A percentile compares a stretch with the other conserved stretches of the same genome.
These are phyloP conservation scores for Mycena albidolilacea DNA, from an alignment of 768 basidiomycete species.

Conservation along the genomic window DNA sequence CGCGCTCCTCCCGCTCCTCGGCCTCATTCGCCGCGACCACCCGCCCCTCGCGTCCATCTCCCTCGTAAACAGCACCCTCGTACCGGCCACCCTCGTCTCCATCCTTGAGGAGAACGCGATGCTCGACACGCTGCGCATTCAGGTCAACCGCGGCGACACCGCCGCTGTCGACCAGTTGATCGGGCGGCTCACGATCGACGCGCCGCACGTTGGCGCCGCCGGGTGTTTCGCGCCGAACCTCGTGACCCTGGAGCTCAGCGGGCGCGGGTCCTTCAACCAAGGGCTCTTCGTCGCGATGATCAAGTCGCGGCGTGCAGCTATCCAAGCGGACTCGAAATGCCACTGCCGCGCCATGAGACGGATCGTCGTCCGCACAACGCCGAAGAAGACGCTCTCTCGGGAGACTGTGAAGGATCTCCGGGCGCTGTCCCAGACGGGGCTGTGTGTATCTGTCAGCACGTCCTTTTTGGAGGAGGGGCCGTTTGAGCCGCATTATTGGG, in stretches of 20 bases:
- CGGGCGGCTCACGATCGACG: not conserved
- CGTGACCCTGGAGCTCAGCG: constrained; percentile 9
- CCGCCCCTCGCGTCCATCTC: constrained; percentile 7
- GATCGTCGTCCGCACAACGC: no score
- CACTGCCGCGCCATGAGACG: no score
- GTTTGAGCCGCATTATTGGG: no score
- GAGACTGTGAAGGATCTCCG: no score
- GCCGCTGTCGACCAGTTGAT: constrained; percentile 13
- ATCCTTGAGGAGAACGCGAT: not conserved
- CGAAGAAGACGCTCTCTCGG: no score
- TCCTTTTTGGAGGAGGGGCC: no score
- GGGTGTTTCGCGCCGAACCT: constrained; percentile 9
- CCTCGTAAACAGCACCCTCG: constrained; percentile 7
- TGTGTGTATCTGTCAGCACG: no score
- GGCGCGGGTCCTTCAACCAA: constrained; percentile 17
- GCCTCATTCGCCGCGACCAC: constrained; percentile 8
- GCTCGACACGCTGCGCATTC: constrained; percentile 5
- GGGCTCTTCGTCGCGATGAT: constrained; percentile 11
- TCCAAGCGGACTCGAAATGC: no score
- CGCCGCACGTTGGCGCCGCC: not conserved
- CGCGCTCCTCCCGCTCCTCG: constrained; percentile 17
- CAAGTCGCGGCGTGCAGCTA: not conserved
- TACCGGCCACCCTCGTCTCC: constrained; percentile 17
- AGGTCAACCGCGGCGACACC: constrained; percentile 1
- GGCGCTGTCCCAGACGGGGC: no score